These are phyloP conservation scores for Toxicodendron radicans DNA, from an alignment of 345 rosid species.

Conservation along the genomic window DNA sequence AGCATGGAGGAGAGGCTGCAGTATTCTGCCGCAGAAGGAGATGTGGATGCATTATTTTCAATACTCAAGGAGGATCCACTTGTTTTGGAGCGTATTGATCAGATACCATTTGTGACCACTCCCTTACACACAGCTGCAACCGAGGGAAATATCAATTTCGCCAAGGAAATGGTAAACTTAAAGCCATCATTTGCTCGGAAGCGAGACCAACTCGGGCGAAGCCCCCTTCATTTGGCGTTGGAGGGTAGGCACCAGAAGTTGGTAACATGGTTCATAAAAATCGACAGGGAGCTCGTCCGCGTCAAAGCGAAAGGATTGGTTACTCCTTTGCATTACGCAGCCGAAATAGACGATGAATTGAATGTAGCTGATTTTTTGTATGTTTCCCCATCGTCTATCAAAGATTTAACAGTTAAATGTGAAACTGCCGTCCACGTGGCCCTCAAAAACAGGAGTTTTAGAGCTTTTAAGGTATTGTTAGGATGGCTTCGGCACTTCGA, in stretches of 20 bases:
- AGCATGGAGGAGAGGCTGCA: conserved; percentile 14
- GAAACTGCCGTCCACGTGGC: too few species aligned
- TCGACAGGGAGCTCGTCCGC: not conserved
- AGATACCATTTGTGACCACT: conserved; percentile 25
- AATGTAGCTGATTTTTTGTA: too few species aligned
- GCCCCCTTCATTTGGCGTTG: conserved; percentile 27
- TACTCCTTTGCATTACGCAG: too few species aligned
- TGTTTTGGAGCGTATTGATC: conserved; percentile 16
- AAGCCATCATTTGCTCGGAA: conserved; percentile 30
- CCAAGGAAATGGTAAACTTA: conserved; percentile 26
- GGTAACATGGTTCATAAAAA: conserved; percentile 23
- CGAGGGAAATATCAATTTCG: conserved; percentile 21
- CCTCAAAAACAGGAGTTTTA: too few species aligned
- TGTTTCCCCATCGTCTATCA: too few species aligned
- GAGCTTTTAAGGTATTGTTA: too few species aligned
- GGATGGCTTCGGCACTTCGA: too few species aligned
- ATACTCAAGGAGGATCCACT: conserved; percentile 21
- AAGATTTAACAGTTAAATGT: too few species aligned
- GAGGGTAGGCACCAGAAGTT: not conserved
- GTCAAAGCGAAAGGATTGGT: too few species aligned
- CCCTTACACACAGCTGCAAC: conserved; percentile 39
- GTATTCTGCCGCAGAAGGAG: conserved; percentile 21
- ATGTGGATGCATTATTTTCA: conserved; percentile 10
- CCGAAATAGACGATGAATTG: too few species aligned
- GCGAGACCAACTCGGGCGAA: conserved; percentile 25